Evolutionary conservation across 306 rosid genomes (phyloP), one percentile per base, ranked within the genome.

Genomic region (Dalbergia oliveri): DNA sequence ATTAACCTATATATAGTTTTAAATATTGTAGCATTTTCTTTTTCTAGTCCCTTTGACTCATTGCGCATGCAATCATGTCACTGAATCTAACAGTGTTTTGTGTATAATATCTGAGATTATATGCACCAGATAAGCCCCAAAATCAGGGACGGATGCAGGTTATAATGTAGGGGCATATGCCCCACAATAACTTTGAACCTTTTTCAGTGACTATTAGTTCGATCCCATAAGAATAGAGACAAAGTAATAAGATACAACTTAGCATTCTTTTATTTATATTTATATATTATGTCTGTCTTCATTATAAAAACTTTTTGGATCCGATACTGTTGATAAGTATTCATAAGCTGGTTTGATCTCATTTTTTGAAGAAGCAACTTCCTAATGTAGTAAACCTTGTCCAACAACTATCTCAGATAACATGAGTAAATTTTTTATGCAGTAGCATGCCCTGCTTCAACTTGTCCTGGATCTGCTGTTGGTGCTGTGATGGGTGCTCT

Each of bases 391-490:
- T 9, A 14, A 16, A 34, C 51, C 39, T 64, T 13, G 10, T 39
- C 37, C 23, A 33, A 44, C 33, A 63, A 18, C 56, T 13, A 69
- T 19, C 7, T 34, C 39, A 13, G 39, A 66, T 87, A 63, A 82
- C 62, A 56, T 13, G 9, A 18, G 45, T 69, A 18, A 13, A 3
- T 16, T 69, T 73, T 34, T 33, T 62, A 39, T 82, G 91, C 91
- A 93, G 97, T 70, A 50, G 85, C 54, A 80, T 85, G 74, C 91
- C 88, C 1, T 91, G 96, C 60, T 80, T 86, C 39, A 90, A 77
- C 80, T 60, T 87, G 47, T 86, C 97, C 4, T 93, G 94, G 86
- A 56, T 91, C 37, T 91, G 86, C 80, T 81, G 92, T 63, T 87
- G 93, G 58, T 88, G 82, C 37, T 84, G 86, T 75, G 83, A 87